Evolutionary conservation across 2,329 filamentous ascomycete species (phyloP).

Genomic region (Chaetomium strumarium): DNA sequence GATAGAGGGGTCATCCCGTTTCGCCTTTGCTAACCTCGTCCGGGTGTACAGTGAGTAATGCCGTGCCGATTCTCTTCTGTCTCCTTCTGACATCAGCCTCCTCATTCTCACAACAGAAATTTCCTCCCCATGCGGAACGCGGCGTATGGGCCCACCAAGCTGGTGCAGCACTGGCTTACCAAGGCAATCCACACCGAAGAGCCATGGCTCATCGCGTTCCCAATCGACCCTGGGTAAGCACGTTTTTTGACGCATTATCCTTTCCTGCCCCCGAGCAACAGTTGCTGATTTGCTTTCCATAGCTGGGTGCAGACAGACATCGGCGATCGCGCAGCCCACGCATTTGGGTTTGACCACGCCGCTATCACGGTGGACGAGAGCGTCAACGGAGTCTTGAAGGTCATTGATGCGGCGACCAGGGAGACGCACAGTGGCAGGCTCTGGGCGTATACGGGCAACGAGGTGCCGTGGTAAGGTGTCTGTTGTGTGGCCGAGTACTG

Average conservation of each 20-base stretch:
- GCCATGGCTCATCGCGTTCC: conserved; percentile 28
- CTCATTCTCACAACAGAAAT: not conserved
- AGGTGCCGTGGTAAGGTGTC: not conserved
- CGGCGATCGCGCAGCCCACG: conserved; percentile 6
- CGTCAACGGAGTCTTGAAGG: conserved; percentile 26
- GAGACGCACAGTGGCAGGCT: conserved; percentile 22
- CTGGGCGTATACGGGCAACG: conserved; percentile 4
- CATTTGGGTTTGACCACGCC: conserved; percentile 6
- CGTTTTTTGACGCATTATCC: too few species aligned
- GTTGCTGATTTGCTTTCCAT: not conserved
- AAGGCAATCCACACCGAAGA: conserved; percentile 27
- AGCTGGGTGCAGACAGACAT: conserved; percentile 18
- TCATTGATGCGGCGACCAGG: conserved; percentile 34
- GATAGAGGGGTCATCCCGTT: too few species aligned
- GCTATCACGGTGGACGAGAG: conserved; percentile 1
- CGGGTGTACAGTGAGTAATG: not conserved
- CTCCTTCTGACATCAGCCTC: not conserved
- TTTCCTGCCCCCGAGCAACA: too few species aligned
- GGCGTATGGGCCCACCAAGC: conserved; percentile 33
- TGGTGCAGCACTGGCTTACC: conserved; percentile 30
- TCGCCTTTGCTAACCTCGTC: not conserved
- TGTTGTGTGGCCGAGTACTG: too few species aligned
- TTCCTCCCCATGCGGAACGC: conserved; percentile 26
- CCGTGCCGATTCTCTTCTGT: too few species aligned
- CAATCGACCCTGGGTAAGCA: conserved; percentile 29